A percentile compares a stretch with the other conserved stretches of the same genome.
These are phyloP conservation scores for Tuber calosporum DNA, from an alignment of 495 filamentous ascomycete genomes.

Conservation along the genomic window DNA sequence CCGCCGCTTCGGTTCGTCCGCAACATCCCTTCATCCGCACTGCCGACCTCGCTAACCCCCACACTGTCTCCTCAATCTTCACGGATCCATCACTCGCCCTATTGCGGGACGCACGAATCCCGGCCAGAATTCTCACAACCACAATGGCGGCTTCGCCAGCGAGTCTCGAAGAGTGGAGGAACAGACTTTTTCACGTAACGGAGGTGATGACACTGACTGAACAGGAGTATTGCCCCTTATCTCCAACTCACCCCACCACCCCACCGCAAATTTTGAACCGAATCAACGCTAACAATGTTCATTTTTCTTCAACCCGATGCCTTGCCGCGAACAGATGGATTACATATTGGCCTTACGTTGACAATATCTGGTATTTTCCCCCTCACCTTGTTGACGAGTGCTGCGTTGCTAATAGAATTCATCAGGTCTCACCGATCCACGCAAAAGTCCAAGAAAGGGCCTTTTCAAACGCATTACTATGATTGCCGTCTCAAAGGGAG, in stretches of 20 bases:
- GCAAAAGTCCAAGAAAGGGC: slow-evolving; percentile 75
- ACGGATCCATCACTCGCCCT: slow-evolving; percentile 30
- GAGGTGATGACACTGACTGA: slow-evolving; percentile 66
- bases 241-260: background rate
- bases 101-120: slow-evolving; percentile 22
- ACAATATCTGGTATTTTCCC: slow-evolving; percentile 67
- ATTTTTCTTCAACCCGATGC: slow-evolving; percentile 20
- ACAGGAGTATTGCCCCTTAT: slow-evolving; percentile 59
- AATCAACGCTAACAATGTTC: slow-evolving; percentile 21
- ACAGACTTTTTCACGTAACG: slow-evolving; percentile 69
- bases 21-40: slow-evolving; percentile 34
- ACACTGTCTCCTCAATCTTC: slow-evolving; percentile 32
- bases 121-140: slow-evolving; percentile 21
- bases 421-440: slow-evolving; percentile 66
- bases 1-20: slow-evolving; percentile 33
- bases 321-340: slow-evolving; percentile 55
- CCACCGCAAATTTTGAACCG: background rate
- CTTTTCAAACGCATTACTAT: slow-evolving; percentile 80
- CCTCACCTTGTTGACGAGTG: slow-evolving; percentile 14
- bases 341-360: slow-evolving; percentile 82
- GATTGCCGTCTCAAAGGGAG: slow-evolving; percentile 84
- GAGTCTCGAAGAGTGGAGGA: slow-evolving; percentile 60
- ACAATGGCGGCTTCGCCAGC: slow-evolving; percentile 27
- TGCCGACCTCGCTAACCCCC: slow-evolving; percentile 37
- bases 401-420: background rate